A percentile compares a stretch with the other conserved stretches of the same genome.
phyloP scores from a whole-genome alignment of 768 basidiomycete genomes.

The Leccinum rimulosum region DNA sequence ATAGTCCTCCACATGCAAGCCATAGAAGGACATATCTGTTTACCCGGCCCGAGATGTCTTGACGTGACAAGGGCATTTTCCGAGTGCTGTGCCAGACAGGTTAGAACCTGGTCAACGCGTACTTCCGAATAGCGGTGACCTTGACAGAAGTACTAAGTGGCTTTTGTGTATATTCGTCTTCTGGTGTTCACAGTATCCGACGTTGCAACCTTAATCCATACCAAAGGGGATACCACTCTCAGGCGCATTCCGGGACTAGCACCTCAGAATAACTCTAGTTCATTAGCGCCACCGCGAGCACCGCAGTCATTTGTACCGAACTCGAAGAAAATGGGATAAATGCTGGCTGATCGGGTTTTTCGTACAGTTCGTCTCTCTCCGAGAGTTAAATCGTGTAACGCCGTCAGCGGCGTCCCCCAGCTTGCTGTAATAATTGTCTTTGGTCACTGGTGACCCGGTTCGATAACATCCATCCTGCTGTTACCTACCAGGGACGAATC shows the following conservation, averaged over 20 bases:
- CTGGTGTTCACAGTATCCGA: not conserved
- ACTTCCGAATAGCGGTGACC: not conserved
- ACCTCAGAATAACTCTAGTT: not conserved
- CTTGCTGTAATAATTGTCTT: not conserved
- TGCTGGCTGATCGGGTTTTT: not conserved
- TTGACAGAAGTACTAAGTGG: not conserved
- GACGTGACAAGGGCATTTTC: not conserved
- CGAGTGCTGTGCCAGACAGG: not conserved
- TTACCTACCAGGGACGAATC: not conserved
- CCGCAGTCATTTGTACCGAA: not conserved
- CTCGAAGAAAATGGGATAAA: not conserved
- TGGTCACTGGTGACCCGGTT: constrained; percentile 5
- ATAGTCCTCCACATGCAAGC: not conserved
- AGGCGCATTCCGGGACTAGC: not conserved
- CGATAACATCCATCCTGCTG: not conserved
- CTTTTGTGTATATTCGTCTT: not conserved
- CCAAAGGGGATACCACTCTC: not conserved
- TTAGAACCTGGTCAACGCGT: not conserved
- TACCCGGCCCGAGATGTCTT: constrained; percentile 1
- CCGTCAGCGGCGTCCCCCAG: not conserved
- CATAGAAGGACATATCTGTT: not conserved
- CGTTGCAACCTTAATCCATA: constrained; percentile 4
- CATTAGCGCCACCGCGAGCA: not conserved
- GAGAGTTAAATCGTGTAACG: not conserved
- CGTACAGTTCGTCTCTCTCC: not conserved